Evolutionary conservation across 371 early-diverging fungal species (phyloP).

Genomic region (Mortierella sp.): DNA sequence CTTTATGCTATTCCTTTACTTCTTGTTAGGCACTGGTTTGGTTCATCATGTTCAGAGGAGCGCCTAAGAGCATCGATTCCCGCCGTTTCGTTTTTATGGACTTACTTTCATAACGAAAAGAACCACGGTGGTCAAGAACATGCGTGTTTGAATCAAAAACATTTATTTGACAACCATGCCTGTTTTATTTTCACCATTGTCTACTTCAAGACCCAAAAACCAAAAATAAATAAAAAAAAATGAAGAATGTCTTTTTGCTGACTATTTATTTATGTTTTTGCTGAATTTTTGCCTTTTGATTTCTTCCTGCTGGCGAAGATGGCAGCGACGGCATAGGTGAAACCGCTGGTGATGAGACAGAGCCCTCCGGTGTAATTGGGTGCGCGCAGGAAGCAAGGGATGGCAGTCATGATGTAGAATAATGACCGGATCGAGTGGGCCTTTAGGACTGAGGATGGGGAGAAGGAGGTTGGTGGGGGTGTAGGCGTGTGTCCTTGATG

Average conservation of each 20-base stretch:
- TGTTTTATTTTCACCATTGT: too few species aligned
- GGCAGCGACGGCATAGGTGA: conserved; percentile 37
- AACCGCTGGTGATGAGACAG: conserved; percentile 29
- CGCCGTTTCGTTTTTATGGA: not conserved
- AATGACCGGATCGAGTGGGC: conserved; percentile 19
- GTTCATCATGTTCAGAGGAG: conserved; percentile 38
- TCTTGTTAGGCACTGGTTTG: conserved; percentile 35
- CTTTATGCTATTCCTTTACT: not conserved
- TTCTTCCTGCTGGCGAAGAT: conserved; percentile 11
- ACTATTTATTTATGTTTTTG: not conserved
- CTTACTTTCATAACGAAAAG: not conserved
- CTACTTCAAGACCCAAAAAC: too few species aligned
- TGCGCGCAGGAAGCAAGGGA: conserved; percentile 37
- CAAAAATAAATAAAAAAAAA: conserved; percentile 1
- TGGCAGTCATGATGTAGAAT: conserved; percentile 29
- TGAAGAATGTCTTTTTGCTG: not conserved
- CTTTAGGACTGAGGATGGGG: conserved; percentile 18
- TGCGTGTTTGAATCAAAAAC: not conserved
- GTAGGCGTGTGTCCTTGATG: not conserved
- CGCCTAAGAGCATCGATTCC: not conserved
- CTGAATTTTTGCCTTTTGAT: not conserved
- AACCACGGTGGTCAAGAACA: not conserved
- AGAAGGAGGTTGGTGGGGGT: not conserved
- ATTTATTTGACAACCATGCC: too few species aligned
- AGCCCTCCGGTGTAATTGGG: conserved; percentile 44